phyloP scores from a whole-genome alignment of 2,329 filamentous ascomycete genomes.

The Cytospora chrysosperma region DNA sequence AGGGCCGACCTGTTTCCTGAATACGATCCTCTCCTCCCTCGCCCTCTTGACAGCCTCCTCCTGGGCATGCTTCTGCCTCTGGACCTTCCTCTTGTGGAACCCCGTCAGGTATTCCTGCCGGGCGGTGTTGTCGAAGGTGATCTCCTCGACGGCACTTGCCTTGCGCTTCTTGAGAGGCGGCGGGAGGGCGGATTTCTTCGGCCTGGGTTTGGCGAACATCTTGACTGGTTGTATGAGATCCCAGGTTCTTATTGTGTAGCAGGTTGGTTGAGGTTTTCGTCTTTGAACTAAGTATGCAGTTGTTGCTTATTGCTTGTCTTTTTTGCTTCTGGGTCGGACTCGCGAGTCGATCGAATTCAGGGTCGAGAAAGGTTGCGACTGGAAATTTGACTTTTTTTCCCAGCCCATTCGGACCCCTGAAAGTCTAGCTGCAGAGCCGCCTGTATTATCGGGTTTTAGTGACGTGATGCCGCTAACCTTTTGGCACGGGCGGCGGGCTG shows the following conservation, averaged over 20 bases:
- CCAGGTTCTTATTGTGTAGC: too few species aligned
- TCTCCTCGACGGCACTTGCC: conserved; percentile 65
- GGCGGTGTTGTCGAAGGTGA: conserved; percentile 78
- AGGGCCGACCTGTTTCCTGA: conserved; percentile 73
- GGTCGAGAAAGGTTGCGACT: background rate
- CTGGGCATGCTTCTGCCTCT: conserved; percentile 80
- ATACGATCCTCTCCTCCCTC: conserved; percentile 70
- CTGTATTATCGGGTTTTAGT: conserved; percentile 16
- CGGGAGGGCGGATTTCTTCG: conserved; percentile 57
- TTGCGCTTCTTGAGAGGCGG: conserved; percentile 68
- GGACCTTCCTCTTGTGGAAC: conserved; percentile 93
- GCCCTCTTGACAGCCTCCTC: conserved; percentile 76
- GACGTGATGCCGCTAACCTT: conserved; percentile 19
- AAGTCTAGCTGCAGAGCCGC: conserved; percentile 20
- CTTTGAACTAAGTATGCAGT: background rate
- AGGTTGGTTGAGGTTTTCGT: background rate
- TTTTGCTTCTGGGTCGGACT: background rate
- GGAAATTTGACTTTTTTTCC: conserved; percentile 15
- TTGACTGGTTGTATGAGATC: conserved; percentile 8
- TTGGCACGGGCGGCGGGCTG: conserved; percentile 1
- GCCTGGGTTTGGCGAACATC: conserved; percentile 58
- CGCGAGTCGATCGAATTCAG: background rate
- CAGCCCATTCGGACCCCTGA: conserved; percentile 19
- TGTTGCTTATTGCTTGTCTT: background rate
- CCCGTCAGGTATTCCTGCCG: conserved; percentile 88